Conservation (phyloP, 23 red algal genomes). For the Gracilaria gracilis region DNA sequence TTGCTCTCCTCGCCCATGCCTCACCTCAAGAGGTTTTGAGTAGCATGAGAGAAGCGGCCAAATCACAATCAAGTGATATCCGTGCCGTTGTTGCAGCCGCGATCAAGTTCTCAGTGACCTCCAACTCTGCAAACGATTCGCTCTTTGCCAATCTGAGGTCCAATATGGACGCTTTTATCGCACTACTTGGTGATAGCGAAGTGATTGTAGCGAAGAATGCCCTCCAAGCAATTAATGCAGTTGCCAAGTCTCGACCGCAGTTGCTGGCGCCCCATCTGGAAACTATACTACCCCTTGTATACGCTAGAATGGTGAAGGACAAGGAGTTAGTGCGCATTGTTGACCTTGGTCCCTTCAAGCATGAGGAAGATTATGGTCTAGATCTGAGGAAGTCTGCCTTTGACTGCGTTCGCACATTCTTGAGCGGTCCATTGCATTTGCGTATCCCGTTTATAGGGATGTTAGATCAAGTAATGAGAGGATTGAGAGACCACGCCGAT, state of each 20-base stretch:
- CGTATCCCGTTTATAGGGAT: slow-evolving; percentile 55
- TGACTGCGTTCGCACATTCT: slow-evolving; percentile 59
- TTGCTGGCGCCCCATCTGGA: slow-evolving; percentile 66
- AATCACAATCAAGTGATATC: slow-evolving; percentile 21
- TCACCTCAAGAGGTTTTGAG: slow-evolving; percentile 50
- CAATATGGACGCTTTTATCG: slow-evolving; percentile 50
- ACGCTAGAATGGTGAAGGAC: slow-evolving; percentile 55
- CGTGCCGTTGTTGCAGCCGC: slow-evolving; percentile 61
- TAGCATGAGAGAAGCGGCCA: slow-evolving; percentile 27
- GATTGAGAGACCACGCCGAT: slow-evolving; percentile 83
- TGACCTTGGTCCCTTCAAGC: slow-evolving; percentile 90
- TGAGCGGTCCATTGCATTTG: slow-evolving; percentile 55
- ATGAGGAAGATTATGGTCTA: slow-evolving; percentile 84
- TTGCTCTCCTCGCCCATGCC: slow-evolving; percentile 73
- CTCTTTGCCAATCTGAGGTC: slow-evolving; percentile 37
- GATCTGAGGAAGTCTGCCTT: slow-evolving; percentile 87
- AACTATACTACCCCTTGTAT: slow-evolving; percentile 54
- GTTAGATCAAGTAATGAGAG: slow-evolving; percentile 55
- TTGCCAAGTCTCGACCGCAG: slow-evolving; percentile 67
- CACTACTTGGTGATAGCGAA: slow-evolving; percentile 54
- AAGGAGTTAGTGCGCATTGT: slow-evolving; percentile 77
- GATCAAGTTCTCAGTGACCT: slow-evolving; percentile 73
- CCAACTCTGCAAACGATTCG: slow-evolving; percentile 12
- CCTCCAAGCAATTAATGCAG: slow-evolving; percentile 61
- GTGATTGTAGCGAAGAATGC: slow-evolving; percentile 76